phyloP scores from a whole-genome alignment of 225 moss, liverwort and hornwort species.

The Marchantia polymorpha region DNA sequence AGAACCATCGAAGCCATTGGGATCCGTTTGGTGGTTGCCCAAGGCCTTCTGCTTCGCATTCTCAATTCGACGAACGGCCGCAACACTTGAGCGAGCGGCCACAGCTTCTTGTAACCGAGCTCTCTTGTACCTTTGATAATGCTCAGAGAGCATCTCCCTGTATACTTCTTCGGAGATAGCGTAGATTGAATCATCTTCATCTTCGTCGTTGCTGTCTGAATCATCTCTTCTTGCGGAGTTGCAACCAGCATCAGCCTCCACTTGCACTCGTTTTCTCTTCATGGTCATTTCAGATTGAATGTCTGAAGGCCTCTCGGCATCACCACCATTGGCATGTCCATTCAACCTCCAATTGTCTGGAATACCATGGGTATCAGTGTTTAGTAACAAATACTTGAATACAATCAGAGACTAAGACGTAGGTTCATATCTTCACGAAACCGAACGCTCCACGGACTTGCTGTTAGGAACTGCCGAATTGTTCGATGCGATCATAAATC shows the following conservation, averaged over 20 bases:
- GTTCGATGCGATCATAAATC: no score
- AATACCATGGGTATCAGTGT: background rate
- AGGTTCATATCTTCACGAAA: no score
- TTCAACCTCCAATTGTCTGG: conserved; percentile 65
- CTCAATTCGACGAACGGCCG: conserved; percentile 24
- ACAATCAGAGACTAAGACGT: background rate
- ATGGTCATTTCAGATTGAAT: conserved; percentile 76
- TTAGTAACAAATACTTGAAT: background rate
- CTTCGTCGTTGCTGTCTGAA: conserved; percentile 83
- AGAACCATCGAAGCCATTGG: conserved; percentile 27
- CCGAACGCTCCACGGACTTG: no score
- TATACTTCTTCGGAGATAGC: conserved; percentile 59
- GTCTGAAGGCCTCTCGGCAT: conserved; percentile 71
- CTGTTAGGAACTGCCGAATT: no score
- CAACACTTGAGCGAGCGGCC: conserved; percentile 35
- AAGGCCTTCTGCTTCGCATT: conserved; percentile 18
- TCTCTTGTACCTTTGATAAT: conserved; percentile 57
- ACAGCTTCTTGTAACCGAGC: conserved; percentile 58
- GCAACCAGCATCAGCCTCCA: conserved; percentile 77
- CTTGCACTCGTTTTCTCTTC: conserved; percentile 78
- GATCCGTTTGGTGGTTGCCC: conserved; percentile 12
- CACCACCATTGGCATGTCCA: conserved; percentile 50
- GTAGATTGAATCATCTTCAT: conserved; percentile 41
- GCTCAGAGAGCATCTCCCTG: conserved; percentile 52
- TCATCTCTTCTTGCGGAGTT: conserved; percentile 64